A percentile compares a stretch with the other conserved stretches of the same genome.
Conservation (phyloP, 805 yeast genomes). For the Saturnispora dispora region DNA sequence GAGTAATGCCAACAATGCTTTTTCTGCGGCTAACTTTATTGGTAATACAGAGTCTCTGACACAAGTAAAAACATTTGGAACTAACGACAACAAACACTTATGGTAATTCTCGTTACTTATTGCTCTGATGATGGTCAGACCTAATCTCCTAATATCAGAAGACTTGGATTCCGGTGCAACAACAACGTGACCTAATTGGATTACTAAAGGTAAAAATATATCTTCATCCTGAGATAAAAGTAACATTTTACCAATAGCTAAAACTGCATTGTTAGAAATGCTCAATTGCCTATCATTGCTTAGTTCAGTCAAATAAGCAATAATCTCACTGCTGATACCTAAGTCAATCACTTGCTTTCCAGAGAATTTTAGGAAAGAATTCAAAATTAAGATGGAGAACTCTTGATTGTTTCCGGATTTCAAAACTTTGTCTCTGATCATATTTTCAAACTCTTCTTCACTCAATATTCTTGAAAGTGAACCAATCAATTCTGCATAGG, state of each 20-base stretch:
- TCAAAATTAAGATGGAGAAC: conserved; percentile 63
- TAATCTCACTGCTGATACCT: conserved; percentile 42
- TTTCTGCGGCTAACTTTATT: conserved; percentile 88
- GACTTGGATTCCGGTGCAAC: conserved; percentile 53
- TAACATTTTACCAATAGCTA: conserved; percentile 76
- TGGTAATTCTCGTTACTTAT: conserved; percentile 25
- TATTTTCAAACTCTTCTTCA: conserved; percentile 50
- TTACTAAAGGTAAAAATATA: conserved; percentile 30
- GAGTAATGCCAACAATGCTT: conserved; percentile 69
- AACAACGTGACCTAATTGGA: conserved; percentile 41
- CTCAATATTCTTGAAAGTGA: conserved; percentile 62
- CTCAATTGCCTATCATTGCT: conserved; percentile 36
- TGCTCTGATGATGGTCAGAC: conserved; percentile 62
- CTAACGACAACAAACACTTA: conserved; percentile 30
- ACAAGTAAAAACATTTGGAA: conserved; percentile 69
- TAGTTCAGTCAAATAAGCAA: conserved; percentile 39
- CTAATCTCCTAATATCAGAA: conserved; percentile 67
- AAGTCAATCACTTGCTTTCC: conserved; percentile 52
- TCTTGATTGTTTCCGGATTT: conserved; percentile 38
- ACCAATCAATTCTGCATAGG: conserved; percentile 74
- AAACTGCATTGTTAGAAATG: conserved; percentile 64
- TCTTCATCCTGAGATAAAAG: conserved; percentile 36
- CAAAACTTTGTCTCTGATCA: conserved; percentile 52
- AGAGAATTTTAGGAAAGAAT: conserved; percentile 72
- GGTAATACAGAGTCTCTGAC: conserved; percentile 87